phyloP scores from a whole-genome alignment of 257 asterid species.

The Fraxinus americana region DNA sequence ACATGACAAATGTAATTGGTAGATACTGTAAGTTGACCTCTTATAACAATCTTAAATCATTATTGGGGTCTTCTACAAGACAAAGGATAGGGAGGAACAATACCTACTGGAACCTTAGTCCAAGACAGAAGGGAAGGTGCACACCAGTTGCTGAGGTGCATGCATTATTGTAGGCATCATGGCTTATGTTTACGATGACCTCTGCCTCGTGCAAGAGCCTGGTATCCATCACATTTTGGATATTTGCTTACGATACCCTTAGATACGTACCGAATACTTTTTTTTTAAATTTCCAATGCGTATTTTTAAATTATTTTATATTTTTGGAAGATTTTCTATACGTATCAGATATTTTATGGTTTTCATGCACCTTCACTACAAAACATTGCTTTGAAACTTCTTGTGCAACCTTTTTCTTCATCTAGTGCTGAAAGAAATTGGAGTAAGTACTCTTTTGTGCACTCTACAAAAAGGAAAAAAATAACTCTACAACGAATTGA shows the following conservation, averaged over 20 bases:
- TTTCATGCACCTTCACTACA: too few relatives aligned
- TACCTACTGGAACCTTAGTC: not conserved
- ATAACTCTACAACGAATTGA: too few relatives aligned
- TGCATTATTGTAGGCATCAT: not conserved
- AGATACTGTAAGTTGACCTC: not conserved
- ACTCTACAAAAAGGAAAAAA: too few relatives aligned
- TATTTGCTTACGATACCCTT: not conserved
- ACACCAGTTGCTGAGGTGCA: not conserved
- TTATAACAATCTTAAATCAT: not conserved
- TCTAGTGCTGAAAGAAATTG: too few relatives aligned
- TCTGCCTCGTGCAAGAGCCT: not conserved
- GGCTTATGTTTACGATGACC: not conserved
- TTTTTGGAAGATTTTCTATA: too few relatives aligned
- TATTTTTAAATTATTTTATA: too few relatives aligned
- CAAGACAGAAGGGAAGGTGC: not conserved
- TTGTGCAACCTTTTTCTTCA: too few relatives aligned
- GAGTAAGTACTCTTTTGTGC: too few relatives aligned
- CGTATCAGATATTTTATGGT: too few relatives aligned
- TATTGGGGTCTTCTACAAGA: not conserved
- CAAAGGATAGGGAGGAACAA: not conserved
- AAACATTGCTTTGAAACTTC: too few relatives aligned
- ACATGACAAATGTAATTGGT: not conserved
- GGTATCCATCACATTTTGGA: not conserved
- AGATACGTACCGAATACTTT: too few relatives aligned
- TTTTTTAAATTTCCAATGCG: too few relatives aligned